A percentile compares a stretch with the other conserved stretches of the same genome.
Conservation (phyloP, 202 grass and related monocot genomes). For the Brachypodium distachyon region DNA sequence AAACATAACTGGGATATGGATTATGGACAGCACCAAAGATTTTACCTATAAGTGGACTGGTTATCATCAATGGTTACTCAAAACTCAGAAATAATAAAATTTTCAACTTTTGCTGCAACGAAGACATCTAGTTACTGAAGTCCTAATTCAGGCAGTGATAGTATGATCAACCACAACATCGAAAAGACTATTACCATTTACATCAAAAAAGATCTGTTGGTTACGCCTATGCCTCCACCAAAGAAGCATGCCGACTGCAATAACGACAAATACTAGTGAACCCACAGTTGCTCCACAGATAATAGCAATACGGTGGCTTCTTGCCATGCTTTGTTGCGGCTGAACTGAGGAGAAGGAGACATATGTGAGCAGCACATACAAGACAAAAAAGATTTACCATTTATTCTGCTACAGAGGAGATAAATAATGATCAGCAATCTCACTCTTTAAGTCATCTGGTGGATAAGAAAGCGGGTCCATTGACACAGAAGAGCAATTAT, state of each 20-base stretch:
- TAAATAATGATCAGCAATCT: constrained; percentile 12
- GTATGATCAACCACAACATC: background rate
- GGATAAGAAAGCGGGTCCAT: constrained; percentile 87
- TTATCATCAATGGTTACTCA: no score
- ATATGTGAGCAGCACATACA: constrained; percentile 1
- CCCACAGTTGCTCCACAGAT: constrained; percentile 64
- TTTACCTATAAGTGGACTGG: background rate
- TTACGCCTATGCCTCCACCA: constrained; percentile 72
- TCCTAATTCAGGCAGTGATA: background rate
- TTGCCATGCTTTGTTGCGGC: constrained; percentile 48
- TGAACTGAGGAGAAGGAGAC: constrained; percentile 59
- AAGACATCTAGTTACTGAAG: background rate
- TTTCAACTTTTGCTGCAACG: background rate
- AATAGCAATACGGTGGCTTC: constrained; percentile 51
- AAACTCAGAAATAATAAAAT: background rate
- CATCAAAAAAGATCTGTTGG: constrained; percentile 93
- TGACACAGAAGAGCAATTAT: constrained; percentile 77
- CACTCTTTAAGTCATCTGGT: constrained; percentile 87
- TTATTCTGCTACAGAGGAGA: background rate
- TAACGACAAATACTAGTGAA: constrained; percentile 33
- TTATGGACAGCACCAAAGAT: background rate
- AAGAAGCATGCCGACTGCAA: constrained; percentile 52
- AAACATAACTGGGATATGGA: background rate
- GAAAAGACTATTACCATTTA: constrained; percentile 58
- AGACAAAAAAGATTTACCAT: background rate